Conservation (phyloP, 352 stramenopile genomes). For the Phytophthora megakarya region DNA sequence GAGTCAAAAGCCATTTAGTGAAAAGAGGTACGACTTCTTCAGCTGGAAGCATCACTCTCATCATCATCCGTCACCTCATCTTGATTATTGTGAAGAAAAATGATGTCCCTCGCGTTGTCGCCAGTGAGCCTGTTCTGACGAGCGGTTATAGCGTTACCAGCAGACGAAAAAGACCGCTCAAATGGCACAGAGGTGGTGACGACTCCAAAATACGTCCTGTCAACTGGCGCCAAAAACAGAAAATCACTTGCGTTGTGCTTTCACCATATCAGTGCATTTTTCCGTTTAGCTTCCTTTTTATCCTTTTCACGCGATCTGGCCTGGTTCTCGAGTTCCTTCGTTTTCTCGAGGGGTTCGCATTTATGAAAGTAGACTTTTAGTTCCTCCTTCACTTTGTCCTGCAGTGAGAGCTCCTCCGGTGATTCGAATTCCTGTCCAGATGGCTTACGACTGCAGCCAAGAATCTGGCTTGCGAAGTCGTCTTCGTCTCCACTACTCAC, state of each 20-base stretch:
- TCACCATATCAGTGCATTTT: slow-evolving; percentile 16
- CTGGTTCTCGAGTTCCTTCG: neutral
- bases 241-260: slow-evolving; percentile 9
- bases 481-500: slow-evolving; percentile 5
- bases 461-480: slow-evolving; percentile 5
- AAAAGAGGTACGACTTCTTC: neutral
- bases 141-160: slow-evolving; percentile 13
- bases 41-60: neutral
- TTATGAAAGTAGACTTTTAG: slow-evolving; percentile 6
- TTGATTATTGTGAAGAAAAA: slow-evolving; percentile 18
- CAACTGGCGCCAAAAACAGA: slow-evolving; percentile 6
- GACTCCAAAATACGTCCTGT: slow-evolving; percentile 15
- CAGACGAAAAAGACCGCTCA: slow-evolving; percentile 19
- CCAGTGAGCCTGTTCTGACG: slow-evolving; percentile 8
- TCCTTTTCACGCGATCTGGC: neutral
- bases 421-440: neutral
- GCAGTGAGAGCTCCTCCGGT: neutral
- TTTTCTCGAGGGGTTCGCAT: slow-evolving; percentile 2
- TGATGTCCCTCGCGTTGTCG: slow-evolving; percentile 11
- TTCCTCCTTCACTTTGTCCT: slow-evolving; percentile 2
- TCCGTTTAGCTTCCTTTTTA: slow-evolving; percentile 4
- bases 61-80: neutral
- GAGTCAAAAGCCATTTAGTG: no score
- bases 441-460: neutral
- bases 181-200: slow-evolving; percentile 16